Evolutionary conservation across 441 rosid species (phyloP), one percentile per base, ranked within the genome.

Genomic region (Sinapis alba): DNA sequence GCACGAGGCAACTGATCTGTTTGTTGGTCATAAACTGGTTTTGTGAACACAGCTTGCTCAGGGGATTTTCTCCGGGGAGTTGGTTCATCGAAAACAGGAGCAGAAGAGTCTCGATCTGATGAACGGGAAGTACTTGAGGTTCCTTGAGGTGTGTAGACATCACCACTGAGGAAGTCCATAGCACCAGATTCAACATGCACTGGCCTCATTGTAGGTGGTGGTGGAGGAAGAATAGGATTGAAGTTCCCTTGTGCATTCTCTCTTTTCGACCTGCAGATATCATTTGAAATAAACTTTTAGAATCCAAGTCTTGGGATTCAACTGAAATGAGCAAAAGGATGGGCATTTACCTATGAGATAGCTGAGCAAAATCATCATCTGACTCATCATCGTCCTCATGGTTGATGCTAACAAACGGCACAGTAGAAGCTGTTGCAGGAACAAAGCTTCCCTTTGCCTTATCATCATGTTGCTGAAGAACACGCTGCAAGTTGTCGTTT

Each of bases 151-250:
- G 78, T 86, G 86, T 90, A 95, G 51, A 71, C 69, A 57, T 91
- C 98, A 13, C 98, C 99, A 76, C 99, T 95, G 77, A 95, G 97
- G 81, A 81, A 93, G 76, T 95, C 99, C 61, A 84, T 57, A 74
- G 78, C 6, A 47, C 86, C 82, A 13, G 93, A 71, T 18, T 87
- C 87, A 10, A 80, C 58, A 24, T 80, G 81, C 47, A 85, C 88
- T 34, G 90, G 92, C 76, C 78, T 89, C 87, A 86, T 83, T 10
- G 97, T 83, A 4, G 89, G 72, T 74, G 97, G 97, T 63, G 97
- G 99, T 34, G 99, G 97, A 64, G 96, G 91, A 80, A 88, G 87
- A 79, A 88, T 78, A 32, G 92, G 91, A 77, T 76, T 83, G 60
- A 69, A 78, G 65, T 64, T 82, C 36, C 69, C 74, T 82, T 68